A percentile compares a stretch with the other conserved stretches of the same genome.
These are phyloP conservation scores for Fusarium gaditjirri DNA, from an alignment of 2,329 filamentous ascomycete species.

Conservation along the genomic window DNA sequence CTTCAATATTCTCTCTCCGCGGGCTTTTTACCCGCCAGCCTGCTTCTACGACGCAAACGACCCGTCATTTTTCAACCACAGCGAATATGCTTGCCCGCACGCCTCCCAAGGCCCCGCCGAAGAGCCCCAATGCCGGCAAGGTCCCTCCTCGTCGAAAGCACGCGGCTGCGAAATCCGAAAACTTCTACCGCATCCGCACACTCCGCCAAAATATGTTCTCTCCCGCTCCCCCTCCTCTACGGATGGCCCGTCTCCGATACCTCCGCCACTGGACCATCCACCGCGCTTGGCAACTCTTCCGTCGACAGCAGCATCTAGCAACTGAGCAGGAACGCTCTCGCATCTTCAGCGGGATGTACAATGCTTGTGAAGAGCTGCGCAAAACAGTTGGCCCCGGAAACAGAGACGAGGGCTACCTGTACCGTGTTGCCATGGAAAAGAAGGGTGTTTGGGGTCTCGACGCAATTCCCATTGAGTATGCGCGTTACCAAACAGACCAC, in stretches of 20 bases:
- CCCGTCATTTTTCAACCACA: slow-evolving; percentile 49
- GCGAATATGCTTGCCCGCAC: slow-evolving; percentile 46
- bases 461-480: slow-evolving; percentile 91
- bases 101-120: slow-evolving; percentile 40
- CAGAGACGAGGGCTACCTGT: slow-evolving; percentile 76
- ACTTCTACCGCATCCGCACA: slow-evolving; percentile 56
- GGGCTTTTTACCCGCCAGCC: slow-evolving; percentile 46
- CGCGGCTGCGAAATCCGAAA: slow-evolving; percentile 49
- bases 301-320: slow-evolving; percentile 72
- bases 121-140: slow-evolving; percentile 40
- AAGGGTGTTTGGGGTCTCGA: slow-evolving; percentile 79
- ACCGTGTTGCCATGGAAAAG: slow-evolving; percentile 91
- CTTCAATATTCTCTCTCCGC: slow-evolving; percentile 45
- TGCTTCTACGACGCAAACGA: slow-evolving; percentile 15
- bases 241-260: slow-evolving; percentile 86
- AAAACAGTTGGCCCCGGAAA: slow-evolving; percentile 66
- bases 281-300: slow-evolving; percentile 89
- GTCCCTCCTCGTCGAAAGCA: slow-evolving; percentile 44
- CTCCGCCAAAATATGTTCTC: slow-evolving; percentile 62
- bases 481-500: slow-evolving; percentile 83
- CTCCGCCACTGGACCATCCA: slow-evolving; percentile 99
- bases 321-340: slow-evolving; percentile 79
- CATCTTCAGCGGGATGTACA: slow-evolving; percentile 83
- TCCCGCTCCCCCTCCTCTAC: slow-evolving; percentile 73
- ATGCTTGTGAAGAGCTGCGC: slow-evolving; percentile 86